Evolutionary conservation across 1,284 basidiomycete species (phyloP).

Genomic region (Prillingera fragicola): DNA sequence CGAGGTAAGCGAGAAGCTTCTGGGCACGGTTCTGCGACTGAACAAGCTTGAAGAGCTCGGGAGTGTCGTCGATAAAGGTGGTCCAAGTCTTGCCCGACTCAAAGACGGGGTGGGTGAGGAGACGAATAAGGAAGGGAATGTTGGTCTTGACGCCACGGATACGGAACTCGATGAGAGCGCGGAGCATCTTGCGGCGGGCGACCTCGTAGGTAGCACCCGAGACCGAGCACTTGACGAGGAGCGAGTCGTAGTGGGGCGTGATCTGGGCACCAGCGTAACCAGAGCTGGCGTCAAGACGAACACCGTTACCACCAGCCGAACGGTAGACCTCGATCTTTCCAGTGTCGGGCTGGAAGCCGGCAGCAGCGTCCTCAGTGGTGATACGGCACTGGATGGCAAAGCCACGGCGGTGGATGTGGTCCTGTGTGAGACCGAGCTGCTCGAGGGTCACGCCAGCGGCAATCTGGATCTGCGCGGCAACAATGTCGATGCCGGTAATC

Average conservation of each 20-base stretch:
- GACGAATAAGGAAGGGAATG: constrained; percentile 97
- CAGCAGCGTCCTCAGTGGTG: constrained; percentile 93
- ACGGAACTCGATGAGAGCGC: constrained; percentile 97
- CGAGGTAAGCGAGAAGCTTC: constrained; percentile 93
- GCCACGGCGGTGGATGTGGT: constrained; percentile 90
- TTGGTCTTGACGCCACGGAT: constrained; percentile 99
- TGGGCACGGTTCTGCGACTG: constrained; percentile 98
- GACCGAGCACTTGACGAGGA: constrained; percentile 94
- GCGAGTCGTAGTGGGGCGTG: constrained; percentile 97
- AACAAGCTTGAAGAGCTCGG: constrained; percentile 96
- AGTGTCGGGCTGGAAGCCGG: constrained; percentile 94
- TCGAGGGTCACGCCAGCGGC: constrained; percentile 92
- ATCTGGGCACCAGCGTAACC: constrained; percentile 99
- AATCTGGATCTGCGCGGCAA: constrained; percentile 97
- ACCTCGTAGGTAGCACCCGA: constrained; percentile 98
- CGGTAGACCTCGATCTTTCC: constrained; percentile 99
- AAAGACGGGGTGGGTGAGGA: constrained; percentile 96
- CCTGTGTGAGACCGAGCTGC: constrained; percentile 94
- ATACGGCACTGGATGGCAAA: constrained; percentile 98
- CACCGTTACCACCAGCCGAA: constrained; percentile 96
- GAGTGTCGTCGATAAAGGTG: constrained; percentile 99
- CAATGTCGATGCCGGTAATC: constrained; percentile 97
- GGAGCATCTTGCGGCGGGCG: constrained; percentile 96
- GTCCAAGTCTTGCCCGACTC: constrained; percentile 97
- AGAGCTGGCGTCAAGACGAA: constrained; percentile 93